Evolutionary conservation across 1,284 basidiomycete species (phyloP), one percentile per base, ranked within the genome.

Genomic region (Naganishia albida): DNA sequence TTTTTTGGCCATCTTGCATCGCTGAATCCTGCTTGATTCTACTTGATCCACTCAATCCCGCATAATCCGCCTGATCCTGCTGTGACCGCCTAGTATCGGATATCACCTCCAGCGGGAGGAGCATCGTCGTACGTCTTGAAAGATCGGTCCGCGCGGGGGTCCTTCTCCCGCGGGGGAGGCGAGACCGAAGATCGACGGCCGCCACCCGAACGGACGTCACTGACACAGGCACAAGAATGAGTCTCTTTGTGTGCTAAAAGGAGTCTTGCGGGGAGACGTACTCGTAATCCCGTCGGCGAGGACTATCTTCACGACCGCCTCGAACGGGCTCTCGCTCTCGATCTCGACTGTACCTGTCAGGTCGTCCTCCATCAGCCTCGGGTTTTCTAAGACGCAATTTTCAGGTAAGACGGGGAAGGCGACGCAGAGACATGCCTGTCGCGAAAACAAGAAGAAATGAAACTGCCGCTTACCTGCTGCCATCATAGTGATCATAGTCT

Each of bases 401-500:
- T 30, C 23, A 42, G 49, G 30, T 25, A 51, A 63, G 46, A 53
- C 12, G 43, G 18, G 46, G n/a, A 30, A 38, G 18, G 13, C 7
- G 20, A 16, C 20, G 30, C 26, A 42, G 46, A n/a, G 43, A 38
- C 16, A 28, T 53, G 49, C 50, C 18, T 30, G 12, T 30, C 42
- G 46, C 30, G 23, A n/a, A n/a, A n/a, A 59, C 8, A 48, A 46
- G 44, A 15, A 18, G 28, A 42, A 15, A 38, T 43, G 48, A 38
- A 40, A 39, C n/a, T n/a, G 50, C 39, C 18, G 46, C 18, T 51
- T 49, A 57, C 52, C 66, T 57, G 54, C 72, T 69, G 43, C 73
- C 72, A 46, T 70, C 72, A 57, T 75, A 75, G 18, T 72, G 72
- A 66, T 75, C 73, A 34, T 75, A 73, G n/a, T 66, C 39, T 44